Evolutionary conservation across 2,329 filamentous ascomycete species (phyloP), one percentile per base, ranked within the genome.

Genomic region (Exophiala aquamarina): DNA sequence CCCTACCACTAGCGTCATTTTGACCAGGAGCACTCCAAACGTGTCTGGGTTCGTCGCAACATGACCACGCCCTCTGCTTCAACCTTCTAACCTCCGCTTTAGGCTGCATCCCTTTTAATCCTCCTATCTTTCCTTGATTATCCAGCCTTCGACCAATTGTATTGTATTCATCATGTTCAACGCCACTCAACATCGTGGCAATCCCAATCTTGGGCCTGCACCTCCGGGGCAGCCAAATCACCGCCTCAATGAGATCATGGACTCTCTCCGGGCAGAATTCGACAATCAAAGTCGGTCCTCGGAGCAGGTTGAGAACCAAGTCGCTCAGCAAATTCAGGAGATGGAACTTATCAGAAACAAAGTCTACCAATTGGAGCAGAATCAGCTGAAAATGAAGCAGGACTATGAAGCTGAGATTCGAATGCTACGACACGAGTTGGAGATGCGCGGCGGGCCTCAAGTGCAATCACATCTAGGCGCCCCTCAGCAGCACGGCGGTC

Each of bases 341-440:
- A 93, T 97, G 79, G 89, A 95, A 66, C 81, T 95, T 63, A 89
- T 98, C 40, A 81, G 91, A 55, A 86, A 91, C 65, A 96, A 95
- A 70, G 89, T 98, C 50, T 96, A 89, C 64, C 82, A 88, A 60
- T 83, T 98, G 68, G 93, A 98, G 69, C 90, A 94, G 66, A 82
- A 85, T 39, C 93, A 97, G 63, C 79, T 92, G 61, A 82, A 81
- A 43, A 83, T 96, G 63, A 97, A 97, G 75, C 79, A 84, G 69
- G 95, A 96, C 65, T 97, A 97, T 65, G 93, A 98, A 65, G 89
- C 95, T 57, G 90, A 97, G 64, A 87, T 97, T 52, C 76, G 79
- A 56, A 81, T 86, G 63, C 80, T 98, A 60, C 88, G 89, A 65
- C 87, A 90, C 63, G 92, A 97, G 70, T 83, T 98, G 41, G 91